These are phyloP conservation scores for Sanchytrium tribonematis DNA, from an alignment of 371 early-diverging fungal genomes.

Conservation along the genomic window DNA sequence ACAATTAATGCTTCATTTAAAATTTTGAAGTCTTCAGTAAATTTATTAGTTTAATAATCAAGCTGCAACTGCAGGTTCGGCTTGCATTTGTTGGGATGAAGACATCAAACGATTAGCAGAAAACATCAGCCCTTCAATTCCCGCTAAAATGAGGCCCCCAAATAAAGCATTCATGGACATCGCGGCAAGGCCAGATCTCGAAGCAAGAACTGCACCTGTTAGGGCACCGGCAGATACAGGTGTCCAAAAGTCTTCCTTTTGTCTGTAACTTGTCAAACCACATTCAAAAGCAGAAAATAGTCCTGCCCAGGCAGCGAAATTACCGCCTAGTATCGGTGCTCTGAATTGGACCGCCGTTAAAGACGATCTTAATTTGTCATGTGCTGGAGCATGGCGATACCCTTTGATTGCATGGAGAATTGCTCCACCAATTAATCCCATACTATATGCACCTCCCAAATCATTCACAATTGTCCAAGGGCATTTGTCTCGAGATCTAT, in stretches of 20 bases:
- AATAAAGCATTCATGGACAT: conserved; percentile 54
- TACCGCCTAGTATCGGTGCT: conserved; percentile 50
- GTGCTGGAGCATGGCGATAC: conserved; percentile 76
- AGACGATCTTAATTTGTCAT: conserved; percentile 61
- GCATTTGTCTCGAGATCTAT: too few relatives aligned
- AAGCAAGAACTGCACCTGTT: conserved; percentile 76
- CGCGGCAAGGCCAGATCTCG: conserved; percentile 33
- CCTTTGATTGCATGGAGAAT: conserved; percentile 88
- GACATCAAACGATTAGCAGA: too few relatives aligned
- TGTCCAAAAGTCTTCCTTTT: conserved; percentile 91
- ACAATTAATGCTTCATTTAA: too few relatives aligned
- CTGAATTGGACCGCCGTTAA: conserved; percentile 65
- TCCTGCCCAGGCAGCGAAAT: conserved; percentile 95
- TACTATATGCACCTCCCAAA: conserved; percentile 76
- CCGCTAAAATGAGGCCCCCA: conserved; percentile 64
- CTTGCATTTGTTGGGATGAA: too few relatives aligned
- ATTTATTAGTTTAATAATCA: too few relatives aligned
- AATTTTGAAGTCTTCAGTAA: too few relatives aligned
- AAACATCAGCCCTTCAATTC: conserved; percentile 96
- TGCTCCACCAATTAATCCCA: conserved; percentile 87
- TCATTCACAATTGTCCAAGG: conserved; percentile 90
- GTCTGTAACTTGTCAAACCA: conserved; percentile 53
- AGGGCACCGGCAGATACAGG: conserved; percentile 63
- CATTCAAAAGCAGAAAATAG: conserved; percentile 87
- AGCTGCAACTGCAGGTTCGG: too few relatives aligned